Evolutionary conservation across 2,329 filamentous ascomycete species (phyloP).

Genomic region (Fusarium odoratissimum): DNA sequence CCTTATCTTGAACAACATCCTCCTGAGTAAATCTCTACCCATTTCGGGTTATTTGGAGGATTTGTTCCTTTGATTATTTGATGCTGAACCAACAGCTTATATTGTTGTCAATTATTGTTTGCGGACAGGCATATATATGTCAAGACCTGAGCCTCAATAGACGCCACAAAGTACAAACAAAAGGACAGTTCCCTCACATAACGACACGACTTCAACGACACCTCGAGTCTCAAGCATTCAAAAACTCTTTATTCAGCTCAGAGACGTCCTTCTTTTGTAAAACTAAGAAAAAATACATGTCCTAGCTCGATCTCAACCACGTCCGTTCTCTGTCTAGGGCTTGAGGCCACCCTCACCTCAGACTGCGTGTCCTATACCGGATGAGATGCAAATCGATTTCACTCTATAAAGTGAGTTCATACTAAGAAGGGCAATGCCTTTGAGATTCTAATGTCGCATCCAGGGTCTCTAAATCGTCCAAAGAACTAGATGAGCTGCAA

Average conservation of each 20-base stretch:
- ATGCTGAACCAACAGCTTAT: background rate
- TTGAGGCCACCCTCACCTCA: background rate
- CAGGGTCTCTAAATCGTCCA: background rate
- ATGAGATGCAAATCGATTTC: background rate
- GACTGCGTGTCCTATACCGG: background rate
- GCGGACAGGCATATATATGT: background rate
- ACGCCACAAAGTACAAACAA: slow-evolving; percentile 37
- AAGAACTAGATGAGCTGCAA: background rate
- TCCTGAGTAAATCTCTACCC: background rate
- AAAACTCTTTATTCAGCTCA: background rate
- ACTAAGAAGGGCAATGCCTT: background rate
- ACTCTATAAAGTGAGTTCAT: background rate
- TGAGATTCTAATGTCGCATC: background rate
- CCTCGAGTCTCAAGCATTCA: background rate
- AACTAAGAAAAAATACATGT: background rate
- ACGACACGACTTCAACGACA: background rate
- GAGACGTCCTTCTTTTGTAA: too few species aligned
- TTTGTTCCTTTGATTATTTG: background rate
- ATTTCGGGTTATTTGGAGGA: background rate
- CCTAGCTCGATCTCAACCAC: background rate
- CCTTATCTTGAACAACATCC: slow-evolving; percentile 9
- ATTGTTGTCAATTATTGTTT: background rate
- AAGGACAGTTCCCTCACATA: slow-evolving; percentile 10
- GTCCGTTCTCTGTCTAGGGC: background rate
- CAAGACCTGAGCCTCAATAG: slow-evolving; percentile 22